These are phyloP conservation scores for Rhizopogon salebrosus DNA, from an alignment of 768 basidiomycete genomes.

Conservation along the genomic window DNA sequence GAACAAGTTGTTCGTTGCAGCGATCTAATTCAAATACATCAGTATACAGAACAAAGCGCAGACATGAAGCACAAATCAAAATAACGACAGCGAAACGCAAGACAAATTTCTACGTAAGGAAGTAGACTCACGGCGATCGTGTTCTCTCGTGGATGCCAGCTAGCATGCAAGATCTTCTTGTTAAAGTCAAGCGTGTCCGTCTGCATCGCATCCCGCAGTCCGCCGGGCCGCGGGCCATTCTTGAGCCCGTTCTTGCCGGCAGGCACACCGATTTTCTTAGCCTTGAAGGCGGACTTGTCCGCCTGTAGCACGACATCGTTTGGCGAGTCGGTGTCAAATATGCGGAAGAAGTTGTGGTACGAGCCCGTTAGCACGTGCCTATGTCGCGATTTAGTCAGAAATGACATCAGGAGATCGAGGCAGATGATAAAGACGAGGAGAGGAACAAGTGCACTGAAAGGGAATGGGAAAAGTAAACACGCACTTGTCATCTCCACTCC, in stretches of 20 bases:
- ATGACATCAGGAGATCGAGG: constrained; percentile 12
- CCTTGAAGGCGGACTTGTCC: constrained; percentile 99
- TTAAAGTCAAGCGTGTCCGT: constrained; percentile 85
- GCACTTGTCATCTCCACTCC: constrained; percentile 93
- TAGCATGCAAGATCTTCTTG: constrained; percentile 94
- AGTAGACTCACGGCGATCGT: constrained; percentile 79
- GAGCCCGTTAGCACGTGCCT: constrained; percentile 98
- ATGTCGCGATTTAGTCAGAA: constrained; percentile 4
- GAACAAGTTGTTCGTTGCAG: constrained; percentile 60
- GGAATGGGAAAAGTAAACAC: constrained; percentile 34
- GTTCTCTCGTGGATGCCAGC: constrained; percentile 98
- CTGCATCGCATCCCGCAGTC: constrained; percentile 81
- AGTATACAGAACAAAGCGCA: not conserved
- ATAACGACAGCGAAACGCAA: not conserved
- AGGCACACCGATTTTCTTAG: constrained; percentile 95
- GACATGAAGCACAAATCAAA: constrained; percentile 1
- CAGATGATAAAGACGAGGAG: not conserved
- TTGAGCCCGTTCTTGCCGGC: constrained; percentile 65
- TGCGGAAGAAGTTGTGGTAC: constrained; percentile 99
- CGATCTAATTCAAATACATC: constrained; percentile 54
- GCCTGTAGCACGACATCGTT: constrained; percentile 94
- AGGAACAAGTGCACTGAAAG: constrained; percentile 10
- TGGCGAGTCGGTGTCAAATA: constrained; percentile 87
- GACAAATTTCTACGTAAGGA: not conserved
- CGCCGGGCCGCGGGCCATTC: constrained; percentile 65